Percentiles rank a stretch among this genome's conserved stretches.
phyloP scores from a whole-genome alignment of 306 rosid genomes.

The Cicer bijugum region DNA sequence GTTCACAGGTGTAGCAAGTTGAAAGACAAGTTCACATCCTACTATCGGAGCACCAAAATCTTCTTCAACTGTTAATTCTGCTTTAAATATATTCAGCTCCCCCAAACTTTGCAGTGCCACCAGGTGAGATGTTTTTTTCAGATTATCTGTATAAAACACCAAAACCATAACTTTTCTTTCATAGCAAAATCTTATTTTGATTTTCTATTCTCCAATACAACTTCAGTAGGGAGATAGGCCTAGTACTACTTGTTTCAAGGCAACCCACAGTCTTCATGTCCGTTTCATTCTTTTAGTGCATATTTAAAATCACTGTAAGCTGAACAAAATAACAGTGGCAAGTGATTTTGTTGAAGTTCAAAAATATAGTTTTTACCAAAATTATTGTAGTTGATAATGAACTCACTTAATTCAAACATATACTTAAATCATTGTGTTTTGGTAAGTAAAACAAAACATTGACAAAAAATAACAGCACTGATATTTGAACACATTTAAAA shows the following conservation, averaged over 20 bases:
- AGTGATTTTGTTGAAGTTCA: too few species aligned
- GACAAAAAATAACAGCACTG: too few species aligned
- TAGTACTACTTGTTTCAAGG: background rate
- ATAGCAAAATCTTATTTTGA: background rate
- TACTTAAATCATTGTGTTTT: background rate
- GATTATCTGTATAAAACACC: constrained; percentile 54
- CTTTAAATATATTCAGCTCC: constrained; percentile 60
- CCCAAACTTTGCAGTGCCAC: constrained; percentile 59
- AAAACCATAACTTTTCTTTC: background rate
- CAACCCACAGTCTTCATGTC: background rate
- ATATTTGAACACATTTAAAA: too few species aligned
- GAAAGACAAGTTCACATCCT: constrained; percentile 79
- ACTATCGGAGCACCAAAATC: constrained; percentile 71
- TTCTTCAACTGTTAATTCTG: constrained; percentile 66
- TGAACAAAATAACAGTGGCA: too few species aligned
- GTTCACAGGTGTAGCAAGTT: constrained; percentile 83
- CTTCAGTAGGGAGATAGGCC: background rate
- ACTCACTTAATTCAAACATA: too few species aligned
- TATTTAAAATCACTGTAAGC: background rate
- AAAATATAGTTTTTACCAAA: too few species aligned
- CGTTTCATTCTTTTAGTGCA: background rate
- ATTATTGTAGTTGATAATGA: too few species aligned
- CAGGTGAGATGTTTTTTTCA: constrained; percentile 67
- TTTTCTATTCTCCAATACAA: constrained; percentile 13
- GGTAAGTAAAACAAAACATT: background rate